Evolutionary conservation across 2,329 filamentous ascomycete species (phyloP), one percentile per base, ranked within the genome.

Genomic region (Fusarium cyanostomum): DNA sequence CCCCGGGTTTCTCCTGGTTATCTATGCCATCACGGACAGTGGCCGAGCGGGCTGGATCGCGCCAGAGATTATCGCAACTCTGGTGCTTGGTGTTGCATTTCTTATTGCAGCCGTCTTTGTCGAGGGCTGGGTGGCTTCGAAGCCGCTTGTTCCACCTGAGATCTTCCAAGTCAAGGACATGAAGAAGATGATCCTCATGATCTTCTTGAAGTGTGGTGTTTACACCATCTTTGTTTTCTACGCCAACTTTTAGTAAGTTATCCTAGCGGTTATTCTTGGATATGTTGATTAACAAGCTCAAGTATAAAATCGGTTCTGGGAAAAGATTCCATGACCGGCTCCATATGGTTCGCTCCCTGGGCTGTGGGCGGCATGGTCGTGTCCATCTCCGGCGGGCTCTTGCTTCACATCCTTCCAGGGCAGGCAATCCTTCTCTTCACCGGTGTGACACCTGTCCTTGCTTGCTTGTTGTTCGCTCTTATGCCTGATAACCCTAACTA

Each of bases 11-110:
- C 79, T 89, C 16, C 77, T 92, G n/a, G 76, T 90, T 65, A 86
- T 91, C 5, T 92, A 88, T 62, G 86, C 89, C 4, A 82, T 92
- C 53, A 90, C 89, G 1, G 86, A 90, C 57, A 86, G 85, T 41
- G 82, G 86, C 1, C 85, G 89, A 0, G 66, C 83, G 6, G 82
- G 85, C 12, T 92, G 89, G 89, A 79, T 75, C 26, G 87, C 86
- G 2, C 86, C 87, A 1, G 89, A 89, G 62, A 88, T 92, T 52
- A 80, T 83, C 21, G 76, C 84, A 8, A 82, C 85, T 0, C 82
- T 92, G 26, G 74, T 84, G 7, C 52, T 88, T 7, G 89, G 89
- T 0, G 76, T 81, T 16, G 50, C 86, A 2, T 72, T 87, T 13
- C 75, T 91, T 1, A 74, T 75, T 1, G 73, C 74, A 0, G 84